Conservation (phyloP, 768 basidiomycete genomes). For the Amanita exitialis region DNA sequence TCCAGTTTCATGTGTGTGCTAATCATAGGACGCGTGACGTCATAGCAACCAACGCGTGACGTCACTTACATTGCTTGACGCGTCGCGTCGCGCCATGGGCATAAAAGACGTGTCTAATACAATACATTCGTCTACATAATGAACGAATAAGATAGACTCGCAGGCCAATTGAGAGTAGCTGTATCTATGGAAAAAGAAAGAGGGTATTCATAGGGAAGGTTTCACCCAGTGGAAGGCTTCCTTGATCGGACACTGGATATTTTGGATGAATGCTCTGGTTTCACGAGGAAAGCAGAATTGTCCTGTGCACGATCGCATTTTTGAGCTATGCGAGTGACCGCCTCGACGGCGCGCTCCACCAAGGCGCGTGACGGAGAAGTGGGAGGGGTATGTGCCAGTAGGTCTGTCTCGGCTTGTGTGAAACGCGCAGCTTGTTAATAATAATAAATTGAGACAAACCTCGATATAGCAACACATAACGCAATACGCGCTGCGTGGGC, state of each 20-base stretch:
- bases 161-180: not conserved
- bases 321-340: constrained; percentile 45
- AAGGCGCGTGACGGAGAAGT: constrained; percentile 42
- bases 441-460: constrained; percentile 27
- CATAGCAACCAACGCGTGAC: not conserved
- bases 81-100: not conserved
- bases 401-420: constrained; percentile 25
- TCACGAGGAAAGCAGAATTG: constrained; percentile 25
- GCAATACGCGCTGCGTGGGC: constrained; percentile 56
- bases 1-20: too few species aligned
- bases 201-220: not conserved
- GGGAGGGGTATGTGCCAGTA: constrained; percentile 43
- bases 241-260: not conserved
- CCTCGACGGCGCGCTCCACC: constrained; percentile 49
- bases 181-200: not conserved
- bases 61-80: not conserved
- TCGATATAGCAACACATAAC: constrained; percentile 54
- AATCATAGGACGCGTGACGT: not conserved
- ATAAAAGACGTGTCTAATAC: not conserved
- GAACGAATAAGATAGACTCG: not conserved
- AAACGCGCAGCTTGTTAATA: not conserved
- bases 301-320: constrained; percentile 53
- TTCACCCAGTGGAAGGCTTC: not conserved
- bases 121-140: not conserved
- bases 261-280: not conserved